Evolutionary conservation across 2,329 filamentous ascomycete species (phyloP).

Genomic region (Aspergillus flavus): DNA sequence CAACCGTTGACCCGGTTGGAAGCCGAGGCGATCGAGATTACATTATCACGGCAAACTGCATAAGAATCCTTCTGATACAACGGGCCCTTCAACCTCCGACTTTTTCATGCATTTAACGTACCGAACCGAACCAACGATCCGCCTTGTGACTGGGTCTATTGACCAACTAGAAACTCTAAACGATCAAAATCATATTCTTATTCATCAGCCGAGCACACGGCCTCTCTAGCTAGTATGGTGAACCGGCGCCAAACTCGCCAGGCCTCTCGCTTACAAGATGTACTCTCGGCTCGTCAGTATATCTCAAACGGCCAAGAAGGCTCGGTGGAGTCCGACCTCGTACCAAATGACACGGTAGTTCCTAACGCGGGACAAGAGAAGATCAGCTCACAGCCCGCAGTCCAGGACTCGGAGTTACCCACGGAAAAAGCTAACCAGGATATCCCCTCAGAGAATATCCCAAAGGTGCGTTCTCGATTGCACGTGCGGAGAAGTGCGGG

Average conservation of each 20-base stretch:
- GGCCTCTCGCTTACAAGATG: neutral
- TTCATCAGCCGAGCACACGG: neutral
- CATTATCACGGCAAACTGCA: neutral
- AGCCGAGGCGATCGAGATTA: constrained; percentile 2
- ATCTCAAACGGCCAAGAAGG: neutral
- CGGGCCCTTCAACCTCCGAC: too few relatives aligned
- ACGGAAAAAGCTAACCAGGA: neutral
- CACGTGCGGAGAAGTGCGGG: neutral
- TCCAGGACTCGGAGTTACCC: neutral
- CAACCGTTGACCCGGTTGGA: neutral
- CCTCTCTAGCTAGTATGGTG: neutral
- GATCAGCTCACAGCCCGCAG: neutral
- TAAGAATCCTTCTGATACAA: neutral
- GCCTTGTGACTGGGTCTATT: neutral
- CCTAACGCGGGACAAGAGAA: neutral
- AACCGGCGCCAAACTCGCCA: neutral
- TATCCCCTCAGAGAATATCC: neutral
- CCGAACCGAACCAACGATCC: neutral
- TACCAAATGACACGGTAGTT: too few relatives aligned
- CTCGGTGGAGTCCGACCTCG: neutral
- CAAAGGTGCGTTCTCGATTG: neutral
- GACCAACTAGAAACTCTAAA: neutral
- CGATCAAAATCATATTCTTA: neutral
- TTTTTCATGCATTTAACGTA: neutral
- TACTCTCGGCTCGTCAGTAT: neutral